Evolutionary conservation across 495 filamentous ascomycete species (phyloP).

Genomic region (Astrothelium macrocarpum): DNA sequence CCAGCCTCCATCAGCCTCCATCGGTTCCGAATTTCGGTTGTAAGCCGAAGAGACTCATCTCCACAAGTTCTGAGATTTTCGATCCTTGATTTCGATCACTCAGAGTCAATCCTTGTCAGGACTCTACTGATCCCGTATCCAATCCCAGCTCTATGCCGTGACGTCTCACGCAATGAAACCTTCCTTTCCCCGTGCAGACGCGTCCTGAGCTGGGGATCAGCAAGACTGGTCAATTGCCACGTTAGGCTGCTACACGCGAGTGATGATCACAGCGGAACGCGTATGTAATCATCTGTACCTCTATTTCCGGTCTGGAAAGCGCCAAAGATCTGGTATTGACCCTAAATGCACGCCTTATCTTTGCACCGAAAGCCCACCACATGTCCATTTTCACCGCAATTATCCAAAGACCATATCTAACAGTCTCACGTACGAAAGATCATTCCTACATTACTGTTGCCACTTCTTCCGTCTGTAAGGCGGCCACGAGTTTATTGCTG

Average conservation of each 20-base stretch:
- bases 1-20: too few relatives aligned
- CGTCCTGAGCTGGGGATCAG: too few relatives aligned
- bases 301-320: neutral
- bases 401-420: neutral
- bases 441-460: neutral
- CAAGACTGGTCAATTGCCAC: too few relatives aligned
- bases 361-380: neutral
- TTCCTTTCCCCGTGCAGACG: too few relatives aligned
- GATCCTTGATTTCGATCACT: too few relatives aligned
- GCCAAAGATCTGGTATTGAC: neutral
- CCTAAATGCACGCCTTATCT: neutral
- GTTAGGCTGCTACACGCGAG: neutral
- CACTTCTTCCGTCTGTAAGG: neutral
- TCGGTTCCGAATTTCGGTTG: too few relatives aligned
- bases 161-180: too few relatives aligned
- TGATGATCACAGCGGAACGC: neutral
- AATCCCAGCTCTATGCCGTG: constrained; percentile 28
- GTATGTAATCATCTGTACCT: neutral
- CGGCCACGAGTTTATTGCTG: neutral
- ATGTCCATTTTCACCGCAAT: neutral
- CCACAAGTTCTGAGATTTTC: too few relatives aligned
- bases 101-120: too few relatives aligned
- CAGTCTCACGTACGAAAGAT: neutral
- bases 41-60: too few relatives aligned
- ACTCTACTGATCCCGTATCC: constrained; percentile 18